A percentile compares a stretch with the other conserved stretches of the same genome.
Conservation (phyloP, 192 early-diverging fungal genomes). For the Bifiguratus adelaidae region DNA sequence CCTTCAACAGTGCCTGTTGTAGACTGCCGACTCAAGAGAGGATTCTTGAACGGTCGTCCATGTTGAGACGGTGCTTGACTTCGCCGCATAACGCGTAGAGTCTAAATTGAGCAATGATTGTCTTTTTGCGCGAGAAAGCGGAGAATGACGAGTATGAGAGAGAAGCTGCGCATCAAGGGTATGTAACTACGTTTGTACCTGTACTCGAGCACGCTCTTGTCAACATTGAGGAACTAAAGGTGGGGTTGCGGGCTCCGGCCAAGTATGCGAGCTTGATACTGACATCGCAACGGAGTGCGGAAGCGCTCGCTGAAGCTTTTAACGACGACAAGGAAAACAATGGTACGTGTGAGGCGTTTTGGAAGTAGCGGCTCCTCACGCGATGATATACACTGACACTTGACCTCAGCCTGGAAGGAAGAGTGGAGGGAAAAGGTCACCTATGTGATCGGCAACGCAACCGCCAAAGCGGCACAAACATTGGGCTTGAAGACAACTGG, state of each 20-base stretch:
- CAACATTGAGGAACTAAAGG: conserved; percentile 2
- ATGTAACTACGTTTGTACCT: conserved; percentile 11
- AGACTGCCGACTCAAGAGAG: too few species aligned
- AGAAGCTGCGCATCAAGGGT: neutral
- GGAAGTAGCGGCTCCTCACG: neutral
- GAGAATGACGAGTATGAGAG: conserved; percentile 4
- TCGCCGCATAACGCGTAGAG: too few species aligned
- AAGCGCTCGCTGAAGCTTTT: too few species aligned
- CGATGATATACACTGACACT: too few species aligned
- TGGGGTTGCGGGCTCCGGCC: neutral
- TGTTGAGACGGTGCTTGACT: too few species aligned
- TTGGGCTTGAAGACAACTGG: conserved; percentile 6
- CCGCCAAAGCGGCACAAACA: conserved; percentile 12
- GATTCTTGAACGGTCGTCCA: too few species aligned
- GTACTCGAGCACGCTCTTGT: conserved; percentile 6
- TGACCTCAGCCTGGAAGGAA: neutral
- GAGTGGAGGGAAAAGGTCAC: conserved; percentile 1
- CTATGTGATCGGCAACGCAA: conserved; percentile 31
- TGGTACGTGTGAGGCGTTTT: conserved; percentile 3
- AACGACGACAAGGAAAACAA: too few species aligned
- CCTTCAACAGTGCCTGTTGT: too few species aligned
- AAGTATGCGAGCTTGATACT: conserved; percentile 18
- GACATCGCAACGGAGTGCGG: conserved; percentile 29
- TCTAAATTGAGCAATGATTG: too few species aligned
- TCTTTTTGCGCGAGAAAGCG: conserved; percentile 13